Conservation (phyloP, 192 early-diverging fungal genomes). For the Backusella luteola region DNA sequence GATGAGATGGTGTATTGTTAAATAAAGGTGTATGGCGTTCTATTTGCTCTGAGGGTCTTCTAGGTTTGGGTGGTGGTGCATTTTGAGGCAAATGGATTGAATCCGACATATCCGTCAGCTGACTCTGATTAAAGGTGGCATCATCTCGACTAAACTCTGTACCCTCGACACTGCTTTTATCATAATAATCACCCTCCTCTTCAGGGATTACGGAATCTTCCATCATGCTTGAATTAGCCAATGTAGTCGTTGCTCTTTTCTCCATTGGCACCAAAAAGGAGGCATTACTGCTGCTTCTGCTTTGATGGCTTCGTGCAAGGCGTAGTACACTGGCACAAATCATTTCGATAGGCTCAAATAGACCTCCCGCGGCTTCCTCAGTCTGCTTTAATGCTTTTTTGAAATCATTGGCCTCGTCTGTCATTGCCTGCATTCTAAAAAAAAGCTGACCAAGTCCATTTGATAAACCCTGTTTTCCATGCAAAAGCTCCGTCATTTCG, state of each 20-base stretch:
- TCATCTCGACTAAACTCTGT: not conserved
- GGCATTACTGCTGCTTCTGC: constrained; percentile 3
- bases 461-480: not conserved
- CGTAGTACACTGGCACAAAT: constrained; percentile 13
- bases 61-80: not conserved
- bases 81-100: not conserved
- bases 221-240: not conserved
- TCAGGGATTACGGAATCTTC: not conserved
- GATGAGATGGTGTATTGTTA: not conserved
- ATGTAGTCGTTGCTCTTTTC: not conserved
- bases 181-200: not conserved
- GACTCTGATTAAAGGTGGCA: not conserved
- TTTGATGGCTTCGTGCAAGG: not conserved
- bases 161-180: not conserved
- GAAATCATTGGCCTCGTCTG: constrained; percentile 1
- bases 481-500: not conserved
- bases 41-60: not conserved
- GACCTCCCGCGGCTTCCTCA: not conserved
- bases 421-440: constrained; percentile 15
- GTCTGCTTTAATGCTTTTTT: not conserved
- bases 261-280: not conserved
- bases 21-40: not conserved
- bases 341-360: constrained; percentile 7
- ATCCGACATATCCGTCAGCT: not conserved
- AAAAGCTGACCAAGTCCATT: constrained; percentile 13